Evolutionary conservation across 1,139 yeast species (phyloP), one percentile per base, ranked within the genome.

Genomic region (Zygosaccharomyces pseudobailii): DNA sequence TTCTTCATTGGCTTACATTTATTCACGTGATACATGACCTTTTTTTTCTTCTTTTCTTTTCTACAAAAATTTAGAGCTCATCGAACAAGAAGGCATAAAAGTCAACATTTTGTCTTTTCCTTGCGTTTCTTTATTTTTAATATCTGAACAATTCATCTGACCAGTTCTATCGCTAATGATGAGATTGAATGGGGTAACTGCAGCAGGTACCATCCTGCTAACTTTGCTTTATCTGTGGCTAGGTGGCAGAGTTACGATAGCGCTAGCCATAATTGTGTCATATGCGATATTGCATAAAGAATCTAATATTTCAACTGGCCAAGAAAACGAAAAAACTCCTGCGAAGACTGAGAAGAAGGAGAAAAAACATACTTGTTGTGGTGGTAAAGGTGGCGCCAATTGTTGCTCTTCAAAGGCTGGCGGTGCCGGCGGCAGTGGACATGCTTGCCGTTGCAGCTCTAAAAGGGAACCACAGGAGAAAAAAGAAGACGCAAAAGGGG

Each of bases 201-300:
- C 49, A 7, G 9, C 38, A 13, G 44, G 33, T 9, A 42, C 44
- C 6, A 40, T 36, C 23, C 43, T 43, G 32, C 40, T 40, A 40
- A 35, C 41, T 19, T 44, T 27, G 36, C 45, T 33, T 31, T 45
- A 51, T 36, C 40, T 54, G 28, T 55, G 52, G 44, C 49, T 54
- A 32, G 70, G 71, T 21, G 74, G 74, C n/a, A 62, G 73, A 52
- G n/a, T 61, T 3, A 58, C 71, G 13, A 46, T 69, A 13, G 62
- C 64, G 0, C 43, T 69, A 3, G 63, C 68, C 1, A 42, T 59
- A 3, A 46, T 61, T 3, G 60, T 61, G 5, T 35, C 63, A 2
- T 70, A 62, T 48, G 55, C 53, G 24, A 42, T 69, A 13, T 61
- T 58, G 43, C 47, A 53, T 27, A 51, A 47, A 24, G 57, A 57